Evolutionary conservation across 768 basidiomycete species (phyloP).

Genomic region (Mycena filopes): DNA sequence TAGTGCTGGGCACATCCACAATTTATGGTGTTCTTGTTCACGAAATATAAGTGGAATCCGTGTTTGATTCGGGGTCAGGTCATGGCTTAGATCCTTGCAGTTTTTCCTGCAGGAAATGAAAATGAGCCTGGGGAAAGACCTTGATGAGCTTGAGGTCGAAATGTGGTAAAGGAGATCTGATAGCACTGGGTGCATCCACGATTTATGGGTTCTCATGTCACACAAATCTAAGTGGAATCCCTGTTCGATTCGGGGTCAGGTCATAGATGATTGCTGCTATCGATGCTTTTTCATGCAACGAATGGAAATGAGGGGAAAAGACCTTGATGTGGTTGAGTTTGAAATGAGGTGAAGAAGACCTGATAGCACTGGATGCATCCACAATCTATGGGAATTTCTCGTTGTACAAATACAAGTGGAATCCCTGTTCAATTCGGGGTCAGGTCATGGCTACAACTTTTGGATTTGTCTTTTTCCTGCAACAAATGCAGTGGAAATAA

Average conservation of each 20-base stretch:
- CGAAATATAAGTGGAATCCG: background rate
- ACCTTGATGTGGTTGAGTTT: background rate
- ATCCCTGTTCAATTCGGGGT: too few species aligned
- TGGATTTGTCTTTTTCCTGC: background rate
- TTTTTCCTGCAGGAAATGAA: background rate
- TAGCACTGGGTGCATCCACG: background rate
- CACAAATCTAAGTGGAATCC: background rate
- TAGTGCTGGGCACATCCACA: background rate
- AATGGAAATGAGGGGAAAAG: too few species aligned
- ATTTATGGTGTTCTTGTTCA: background rate
- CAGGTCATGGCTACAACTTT: background rate
- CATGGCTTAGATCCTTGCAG: too few species aligned
- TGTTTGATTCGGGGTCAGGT: too few species aligned
- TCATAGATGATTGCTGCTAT: background rate
- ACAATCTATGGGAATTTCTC: too few species aligned
- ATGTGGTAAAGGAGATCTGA: background rate
- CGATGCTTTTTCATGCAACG: background rate
- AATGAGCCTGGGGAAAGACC: background rate
- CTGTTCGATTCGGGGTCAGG: constrained; percentile 6
- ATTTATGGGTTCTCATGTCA: background rate
- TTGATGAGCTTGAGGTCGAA: background rate
- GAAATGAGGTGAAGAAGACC: background rate
- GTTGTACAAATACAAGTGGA: background rate
- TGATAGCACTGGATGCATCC: constrained; percentile 1
- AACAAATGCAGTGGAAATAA: background rate